Evolutionary conservation across 306 rosid genomes (phyloP), one percentile per base, ranked within the genome.

Genomic region (Acacia crassicarpa): DNA sequence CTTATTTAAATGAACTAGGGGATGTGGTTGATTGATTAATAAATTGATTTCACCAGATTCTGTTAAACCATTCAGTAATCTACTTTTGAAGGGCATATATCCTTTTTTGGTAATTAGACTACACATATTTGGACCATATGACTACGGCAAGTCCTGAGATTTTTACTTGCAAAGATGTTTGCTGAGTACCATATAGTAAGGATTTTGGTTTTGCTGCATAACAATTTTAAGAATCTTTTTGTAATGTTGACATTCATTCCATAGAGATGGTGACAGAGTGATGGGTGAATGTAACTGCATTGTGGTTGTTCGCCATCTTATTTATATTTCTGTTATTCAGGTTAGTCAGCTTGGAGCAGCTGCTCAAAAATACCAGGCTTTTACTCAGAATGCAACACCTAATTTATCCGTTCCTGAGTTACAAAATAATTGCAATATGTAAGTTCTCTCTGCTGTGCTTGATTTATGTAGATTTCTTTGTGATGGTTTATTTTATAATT

Each of bases 381-480:
- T 93, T 80, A 84, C 92, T 78, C 99, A 96, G 83, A 96, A 88
- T 89, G 89, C 97, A 81, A 80, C 99, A 19, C 89, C 98, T 74
- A 96, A 92, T 85, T 32, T 90, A 81, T 92, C 99, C 73, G 87
- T 89, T 85, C 90, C 97, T 15, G 99, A 96, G 82, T 91, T 96
- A 80, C 98, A 96, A 89, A 96, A 77, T 79, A 96, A 96, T 85
- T 94, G 99, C 89, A 96, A 96, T 86, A 80, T 91, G 99, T 94
- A 87, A 83, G 97, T 86, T 46, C 81, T 80, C 35, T 9, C 1
- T 30, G 23, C 66, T 43, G 78, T 58, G 72, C 7, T 56, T 30
- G 62, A 3, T 46, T 61, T 67, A 5, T 78, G 75, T 49, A 23
- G 32, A 22, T 66, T 71, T 71, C 65, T 77, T 38, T 83, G 67